Base-by-base conservation (phyloP, 2,329 filamentous ascomycete genomes). In the Arthrobotrys musiformis region DNA sequence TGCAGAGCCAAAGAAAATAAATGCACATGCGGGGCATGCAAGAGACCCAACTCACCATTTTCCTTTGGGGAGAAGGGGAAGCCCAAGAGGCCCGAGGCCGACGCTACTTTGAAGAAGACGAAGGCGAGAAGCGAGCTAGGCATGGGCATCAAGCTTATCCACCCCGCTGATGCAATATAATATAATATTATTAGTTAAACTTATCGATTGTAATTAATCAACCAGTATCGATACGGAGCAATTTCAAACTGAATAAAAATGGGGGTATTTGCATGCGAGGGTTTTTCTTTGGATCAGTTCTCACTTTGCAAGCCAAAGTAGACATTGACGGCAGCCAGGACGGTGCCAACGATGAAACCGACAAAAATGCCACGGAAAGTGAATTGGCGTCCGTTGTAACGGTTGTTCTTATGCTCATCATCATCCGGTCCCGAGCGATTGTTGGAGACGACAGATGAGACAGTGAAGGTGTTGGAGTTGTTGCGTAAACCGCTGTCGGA, bases 241-340 rank as follows among this genome's bases (percentile, higher is more conserved):
- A 22, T 37, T 26, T 3, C 2, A 26, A n/a, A 9, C 56, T 50
- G 15, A 26, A 15, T 9, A 19, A 48, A 48, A 50, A 50, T 13
- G 15, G 17, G n/a, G 54, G 54, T 2, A 40, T 48, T 78, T 28
- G 22, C 46, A 50, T 26, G 46, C 46, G 46, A 50, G 46, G 46
- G 19, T 44, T 22, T 35, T 11, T 35, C 30, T 35, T 6, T 42
- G 6, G 19, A 24, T 50, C 1, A 19, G n/a, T n/a, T n/a, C 80
- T 79, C 86, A 28, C 93, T 96, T 85, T 98, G 95, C 33, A 99
- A 86, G n/a, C 95, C 95, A 83, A 99, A 99, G 84, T 98, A 99
- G 86, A 96, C 97, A 83, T 99, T 99, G 63, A 93, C 96, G 83
- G 97, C 97, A 82, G 92, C 95, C 81, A 98, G 97, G 68, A 98